Conservation (phyloP, 306 rosid species). For the Citrullus mucosospermus region DNA sequence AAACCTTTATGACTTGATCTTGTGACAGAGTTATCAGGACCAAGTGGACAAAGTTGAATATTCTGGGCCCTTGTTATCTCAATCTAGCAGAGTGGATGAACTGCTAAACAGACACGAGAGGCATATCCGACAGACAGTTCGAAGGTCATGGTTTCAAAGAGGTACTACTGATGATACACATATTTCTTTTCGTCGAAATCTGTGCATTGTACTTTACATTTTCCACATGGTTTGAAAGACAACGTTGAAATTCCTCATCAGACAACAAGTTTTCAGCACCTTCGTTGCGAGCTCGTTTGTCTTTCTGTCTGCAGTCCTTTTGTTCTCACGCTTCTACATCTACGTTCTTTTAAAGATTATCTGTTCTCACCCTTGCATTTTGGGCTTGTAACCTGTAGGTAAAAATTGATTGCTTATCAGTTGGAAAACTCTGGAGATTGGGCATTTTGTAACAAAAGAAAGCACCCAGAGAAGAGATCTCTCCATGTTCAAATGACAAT, state of each 20-base stretch:
- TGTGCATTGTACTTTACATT: neutral
- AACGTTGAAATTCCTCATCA: neutral
- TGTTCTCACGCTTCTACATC: neutral
- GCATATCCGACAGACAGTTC: constrained; percentile 55
- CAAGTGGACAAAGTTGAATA: constrained; percentile 77
- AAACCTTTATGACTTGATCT: constrained; percentile 3
- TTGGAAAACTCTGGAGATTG: neutral
- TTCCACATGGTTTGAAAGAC: neutral
- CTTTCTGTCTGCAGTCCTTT: neutral
- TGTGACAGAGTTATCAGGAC: constrained; percentile 59
- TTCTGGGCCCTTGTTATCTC: constrained; percentile 88
- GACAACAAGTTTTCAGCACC: neutral
- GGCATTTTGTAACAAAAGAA: neutral
- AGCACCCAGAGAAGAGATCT: neutral
- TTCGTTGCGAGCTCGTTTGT: neutral
- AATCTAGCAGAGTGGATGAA: constrained; percentile 78
- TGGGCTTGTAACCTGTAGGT: neutral
- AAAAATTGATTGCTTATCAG: neutral
- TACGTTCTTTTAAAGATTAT: neutral
- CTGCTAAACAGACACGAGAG: constrained; percentile 85
- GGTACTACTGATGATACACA: constrained; percentile 24
- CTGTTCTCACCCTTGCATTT: neutral
- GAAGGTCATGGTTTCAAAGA: constrained; percentile 88
- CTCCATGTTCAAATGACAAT: neutral
- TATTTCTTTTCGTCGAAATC: neutral